Conservation (phyloP, 1,284 basidiomycete species). For the Cutaneotrichosporon daszewskae region DNA sequence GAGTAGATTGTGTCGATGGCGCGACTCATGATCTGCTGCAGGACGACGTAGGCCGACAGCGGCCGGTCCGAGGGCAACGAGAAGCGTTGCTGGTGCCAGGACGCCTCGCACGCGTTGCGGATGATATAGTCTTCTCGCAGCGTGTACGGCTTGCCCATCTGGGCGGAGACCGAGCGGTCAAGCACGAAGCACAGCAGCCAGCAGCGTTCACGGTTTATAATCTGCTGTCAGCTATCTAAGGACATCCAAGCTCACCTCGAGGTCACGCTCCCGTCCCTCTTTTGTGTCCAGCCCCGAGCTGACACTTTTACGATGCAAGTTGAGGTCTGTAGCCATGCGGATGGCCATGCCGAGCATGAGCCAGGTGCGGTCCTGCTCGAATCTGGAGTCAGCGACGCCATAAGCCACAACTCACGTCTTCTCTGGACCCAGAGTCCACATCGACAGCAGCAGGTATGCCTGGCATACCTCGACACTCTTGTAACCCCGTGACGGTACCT, state of each 20-base stretch:
- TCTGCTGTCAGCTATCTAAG: conserved; percentile 47
- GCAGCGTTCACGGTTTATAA: conserved; percentile 87
- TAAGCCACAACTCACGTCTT: conserved; percentile 55
- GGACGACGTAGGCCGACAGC: conserved; percentile 52
- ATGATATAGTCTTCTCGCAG: conserved; percentile 66
- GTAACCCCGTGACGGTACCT: conserved; percentile 67
- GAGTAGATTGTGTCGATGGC: conserved; percentile 87
- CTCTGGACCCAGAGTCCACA: conserved; percentile 86
- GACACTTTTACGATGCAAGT: conserved; percentile 82
- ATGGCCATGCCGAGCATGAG: conserved; percentile 63
- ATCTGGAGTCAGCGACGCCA: conserved; percentile 48
- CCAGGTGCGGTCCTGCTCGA: conserved; percentile 97
- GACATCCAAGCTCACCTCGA: conserved; percentile 30
- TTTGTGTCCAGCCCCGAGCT: conserved; percentile 62
- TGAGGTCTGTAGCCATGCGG: conserved; percentile 90
- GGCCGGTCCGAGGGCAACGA: conserved; percentile 58
- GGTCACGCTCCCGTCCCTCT: conserved; percentile 53
- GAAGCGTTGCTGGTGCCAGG: conserved; percentile 54
- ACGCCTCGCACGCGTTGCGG: conserved; percentile 71
- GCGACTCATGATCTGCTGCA: conserved; percentile 80
- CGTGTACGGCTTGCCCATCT: conserved; percentile 49
- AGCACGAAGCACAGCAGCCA: conserved; percentile 89
- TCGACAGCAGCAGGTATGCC: conserved; percentile 72
- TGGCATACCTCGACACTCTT: conserved; percentile 95
- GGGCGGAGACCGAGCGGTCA: conserved; percentile 83